These are phyloP conservation scores for Terana coerulea DNA, from an alignment of 768 basidiomycete genomes.

Conservation along the genomic window DNA sequence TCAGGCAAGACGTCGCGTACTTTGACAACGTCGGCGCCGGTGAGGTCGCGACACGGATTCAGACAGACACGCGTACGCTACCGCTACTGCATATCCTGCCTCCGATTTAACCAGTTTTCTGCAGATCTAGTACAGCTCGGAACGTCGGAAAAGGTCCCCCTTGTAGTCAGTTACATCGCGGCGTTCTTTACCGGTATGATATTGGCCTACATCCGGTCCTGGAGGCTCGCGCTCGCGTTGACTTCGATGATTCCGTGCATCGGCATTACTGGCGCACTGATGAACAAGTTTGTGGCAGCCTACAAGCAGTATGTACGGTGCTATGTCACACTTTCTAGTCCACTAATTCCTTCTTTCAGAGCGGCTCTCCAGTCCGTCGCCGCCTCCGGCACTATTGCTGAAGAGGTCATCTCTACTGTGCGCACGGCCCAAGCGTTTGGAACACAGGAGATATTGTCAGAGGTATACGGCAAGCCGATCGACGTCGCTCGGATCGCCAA, in stretches of 20 bases:
- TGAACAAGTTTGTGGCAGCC: slow-evolving; percentile 63
- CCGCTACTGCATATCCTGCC: not conserved
- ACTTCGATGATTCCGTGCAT: slow-evolving; percentile 84
- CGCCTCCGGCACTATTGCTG: slow-evolving; percentile 79
- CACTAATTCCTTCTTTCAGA: slow-evolving; percentile 29
- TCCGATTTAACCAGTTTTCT: not conserved
- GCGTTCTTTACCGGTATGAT: slow-evolving; percentile 82
- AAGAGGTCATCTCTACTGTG: slow-evolving; percentile 89
- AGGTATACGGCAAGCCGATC: slow-evolving; percentile 63
- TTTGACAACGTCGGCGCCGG: slow-evolving; percentile 92
- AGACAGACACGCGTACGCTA: slow-evolving; percentile 79
- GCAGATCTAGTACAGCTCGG: slow-evolving; percentile 88
- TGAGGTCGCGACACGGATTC: slow-evolving; percentile 91
- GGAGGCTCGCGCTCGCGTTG: slow-evolving; percentile 84
- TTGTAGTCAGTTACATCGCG: slow-evolving; percentile 57
- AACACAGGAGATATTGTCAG: slow-evolving; percentile 59
- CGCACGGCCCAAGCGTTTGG: slow-evolving; percentile 93
- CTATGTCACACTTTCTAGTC: not conserved
- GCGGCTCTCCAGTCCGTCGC: slow-evolving; percentile 71
- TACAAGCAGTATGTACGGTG: slow-evolving; percentile 31
- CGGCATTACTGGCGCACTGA: slow-evolving; percentile 61
- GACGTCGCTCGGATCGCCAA: slow-evolving; percentile 47
- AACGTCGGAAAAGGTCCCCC: slow-evolving; percentile 83
- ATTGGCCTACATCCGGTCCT: slow-evolving; percentile 63
- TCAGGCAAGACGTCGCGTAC: slow-evolving; percentile 86